Conservation (phyloP, 208 protist genomes). For the Trypanosoma platydactyli region DNA sequence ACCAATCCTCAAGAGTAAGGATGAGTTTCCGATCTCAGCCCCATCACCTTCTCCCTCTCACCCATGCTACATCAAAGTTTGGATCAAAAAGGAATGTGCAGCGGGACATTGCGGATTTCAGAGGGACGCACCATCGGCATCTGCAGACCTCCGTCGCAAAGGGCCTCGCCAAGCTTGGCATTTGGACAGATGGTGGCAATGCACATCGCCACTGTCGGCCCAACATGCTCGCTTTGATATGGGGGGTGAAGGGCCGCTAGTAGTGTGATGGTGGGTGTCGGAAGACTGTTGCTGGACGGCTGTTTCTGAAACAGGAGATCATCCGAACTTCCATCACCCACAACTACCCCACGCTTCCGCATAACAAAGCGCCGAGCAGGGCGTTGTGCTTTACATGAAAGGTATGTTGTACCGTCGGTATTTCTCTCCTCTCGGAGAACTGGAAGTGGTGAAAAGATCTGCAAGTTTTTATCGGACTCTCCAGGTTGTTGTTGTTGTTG, state of each 20-base stretch:
- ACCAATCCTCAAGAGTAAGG: too few species aligned
- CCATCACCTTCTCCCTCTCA: too few species aligned
- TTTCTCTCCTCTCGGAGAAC: slow-evolving; percentile 50
- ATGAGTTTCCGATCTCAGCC: too few species aligned
- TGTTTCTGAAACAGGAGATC: slow-evolving; percentile 9
- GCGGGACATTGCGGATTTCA: slow-evolving; percentile 36
- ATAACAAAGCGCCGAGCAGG: slow-evolving; percentile 46
- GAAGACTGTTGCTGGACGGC: background rate
- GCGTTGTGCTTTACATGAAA: slow-evolving; percentile 56
- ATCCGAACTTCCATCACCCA: slow-evolving; percentile 1
- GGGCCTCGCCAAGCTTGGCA: slow-evolving; percentile 31
- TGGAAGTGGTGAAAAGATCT: slow-evolving; percentile 33
- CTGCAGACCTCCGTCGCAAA: slow-evolving; percentile 31
- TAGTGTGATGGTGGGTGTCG: slow-evolving; percentile 28
- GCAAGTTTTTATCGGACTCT: slow-evolving; percentile 21
- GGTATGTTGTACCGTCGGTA: slow-evolving; percentile 51
- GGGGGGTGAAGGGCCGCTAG: slow-evolving; percentile 50
- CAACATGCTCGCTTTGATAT: slow-evolving; percentile 1
- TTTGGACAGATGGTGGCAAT: slow-evolving; percentile 18
- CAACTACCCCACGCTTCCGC: slow-evolving; percentile 35
- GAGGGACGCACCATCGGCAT: slow-evolving; percentile 54
- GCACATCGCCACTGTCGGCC: slow-evolving; percentile 10
- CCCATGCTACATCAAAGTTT: too few species aligned
- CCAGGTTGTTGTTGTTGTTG: background rate
- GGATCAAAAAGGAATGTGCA: slow-evolving; percentile 13